A percentile compares a stretch with the other conserved stretches of the same genome.
Conservation (phyloP, 1,139 yeast genomes). For the Suhomyces yuchorum region DNA sequence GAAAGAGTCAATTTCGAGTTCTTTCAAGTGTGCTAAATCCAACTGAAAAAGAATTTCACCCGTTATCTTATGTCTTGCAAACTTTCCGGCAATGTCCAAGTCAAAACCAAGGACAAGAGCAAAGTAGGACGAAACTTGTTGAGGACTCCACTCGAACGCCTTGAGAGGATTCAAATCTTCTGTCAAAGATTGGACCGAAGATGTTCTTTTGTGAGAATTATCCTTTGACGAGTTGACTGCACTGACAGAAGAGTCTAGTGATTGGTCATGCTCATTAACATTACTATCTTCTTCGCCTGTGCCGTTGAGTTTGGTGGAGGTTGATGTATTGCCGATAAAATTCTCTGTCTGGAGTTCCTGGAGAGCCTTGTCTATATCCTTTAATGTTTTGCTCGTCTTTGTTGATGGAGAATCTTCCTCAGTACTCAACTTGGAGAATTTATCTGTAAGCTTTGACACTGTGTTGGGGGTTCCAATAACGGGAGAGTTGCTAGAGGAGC, state of each 20-base stretch:
- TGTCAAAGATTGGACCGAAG: slow-evolving; percentile 22
- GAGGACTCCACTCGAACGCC: slow-evolving; percentile 78
- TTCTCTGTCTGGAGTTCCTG: slow-evolving; percentile 59
- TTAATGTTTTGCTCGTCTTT: slow-evolving; percentile 59
- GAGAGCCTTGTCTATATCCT: slow-evolving; percentile 84
- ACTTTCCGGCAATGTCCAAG: slow-evolving; percentile 68
- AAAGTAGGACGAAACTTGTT: slow-evolving; percentile 80
- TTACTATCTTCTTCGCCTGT: slow-evolving; percentile 7
- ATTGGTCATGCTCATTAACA: not conserved
- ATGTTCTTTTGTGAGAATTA: slow-evolving; percentile 12
- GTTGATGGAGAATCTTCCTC: slow-evolving; percentile 19
- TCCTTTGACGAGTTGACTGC: not conserved
- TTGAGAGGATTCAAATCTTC: slow-evolving; percentile 51
- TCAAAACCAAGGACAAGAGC: slow-evolving; percentile 70
- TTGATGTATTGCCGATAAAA: slow-evolving; percentile 10
- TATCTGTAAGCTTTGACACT: slow-evolving; percentile 21
- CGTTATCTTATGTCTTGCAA: slow-evolving; percentile 83
- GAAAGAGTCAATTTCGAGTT: slow-evolving; percentile 86
- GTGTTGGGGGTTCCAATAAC: slow-evolving; percentile 15
- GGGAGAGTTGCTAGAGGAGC: slow-evolving; percentile 4
- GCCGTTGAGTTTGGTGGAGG: slow-evolving; percentile 12
- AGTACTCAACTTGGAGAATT: slow-evolving; percentile 21
- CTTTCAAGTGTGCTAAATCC: slow-evolving; percentile 84
- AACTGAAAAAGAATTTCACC: slow-evolving; percentile 84
- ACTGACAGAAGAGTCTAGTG: not conserved